A percentile compares a stretch with the other conserved stretches of the same genome.
Evolutionary conservation across 148 eudicot species (phyloP).

Genomic region (Rhododendron kiyosumense): DNA sequence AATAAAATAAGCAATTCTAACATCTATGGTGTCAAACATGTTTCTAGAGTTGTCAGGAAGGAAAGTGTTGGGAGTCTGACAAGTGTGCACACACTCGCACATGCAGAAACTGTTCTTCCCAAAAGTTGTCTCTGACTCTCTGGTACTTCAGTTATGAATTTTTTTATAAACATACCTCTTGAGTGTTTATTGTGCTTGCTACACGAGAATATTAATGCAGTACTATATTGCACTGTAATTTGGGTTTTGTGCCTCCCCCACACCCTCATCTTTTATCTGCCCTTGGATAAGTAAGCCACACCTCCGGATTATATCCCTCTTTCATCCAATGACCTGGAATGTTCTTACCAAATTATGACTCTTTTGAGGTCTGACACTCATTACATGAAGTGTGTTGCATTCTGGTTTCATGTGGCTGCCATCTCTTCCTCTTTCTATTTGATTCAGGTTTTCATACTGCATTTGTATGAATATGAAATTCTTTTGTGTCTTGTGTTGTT

Average conservation of each 20-base stretch:
- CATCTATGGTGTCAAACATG: not conserved
- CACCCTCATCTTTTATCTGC: not conserved
- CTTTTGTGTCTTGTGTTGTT: constrained; percentile 11
- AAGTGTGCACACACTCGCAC: not conserved
- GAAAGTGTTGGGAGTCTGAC: not conserved
- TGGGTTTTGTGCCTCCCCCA: not conserved
- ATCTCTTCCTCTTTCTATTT: not conserved
- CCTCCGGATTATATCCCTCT: not conserved
- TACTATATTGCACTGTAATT: not conserved
- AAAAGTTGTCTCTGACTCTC: not conserved
- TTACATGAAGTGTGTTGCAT: not conserved
- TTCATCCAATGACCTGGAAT: constrained; percentile 2
- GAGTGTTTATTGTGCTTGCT: not conserved
- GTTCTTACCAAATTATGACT: not conserved
- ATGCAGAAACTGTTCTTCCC: not conserved
- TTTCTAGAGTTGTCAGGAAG: not conserved
- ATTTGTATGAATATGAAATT: not conserved
- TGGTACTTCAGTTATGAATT: not conserved
- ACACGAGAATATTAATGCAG: not conserved
- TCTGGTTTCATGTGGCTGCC: not conserved
- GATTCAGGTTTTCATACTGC: not conserved
- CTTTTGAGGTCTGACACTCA: not conserved
- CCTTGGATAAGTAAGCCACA: not conserved
- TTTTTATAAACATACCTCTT: too few relatives aligned
- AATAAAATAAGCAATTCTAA: not conserved